Evolutionary conservation across 2,329 filamentous ascomycete species (phyloP).

Genomic region (Phyllosticta citribraziliensis): DNA sequence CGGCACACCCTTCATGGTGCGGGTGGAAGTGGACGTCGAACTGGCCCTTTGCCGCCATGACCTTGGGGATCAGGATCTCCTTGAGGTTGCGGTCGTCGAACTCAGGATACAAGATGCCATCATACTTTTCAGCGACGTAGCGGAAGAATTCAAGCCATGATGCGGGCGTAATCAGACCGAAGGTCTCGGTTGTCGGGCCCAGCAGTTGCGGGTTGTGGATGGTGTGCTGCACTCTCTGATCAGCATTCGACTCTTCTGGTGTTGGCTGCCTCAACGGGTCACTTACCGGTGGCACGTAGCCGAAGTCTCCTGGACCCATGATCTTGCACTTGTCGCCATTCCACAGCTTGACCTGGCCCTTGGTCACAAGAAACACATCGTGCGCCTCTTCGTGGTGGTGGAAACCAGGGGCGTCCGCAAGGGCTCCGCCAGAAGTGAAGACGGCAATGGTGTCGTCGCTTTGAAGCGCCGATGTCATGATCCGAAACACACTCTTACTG

Average conservation of each 20-base stretch:
- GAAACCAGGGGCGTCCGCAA: slow-evolving; percentile 38
- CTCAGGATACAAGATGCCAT: slow-evolving; percentile 42
- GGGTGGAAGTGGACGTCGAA: slow-evolving; percentile 48
- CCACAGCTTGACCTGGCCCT: slow-evolving; percentile 48
- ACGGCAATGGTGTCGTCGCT: slow-evolving; percentile 40
- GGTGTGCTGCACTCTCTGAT: slow-evolving; percentile 26
- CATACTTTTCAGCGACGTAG: slow-evolving; percentile 44
- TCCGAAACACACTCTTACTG: slow-evolving; percentile 41
- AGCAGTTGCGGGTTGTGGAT: slow-evolving; percentile 48
- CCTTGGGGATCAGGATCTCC: slow-evolving; percentile 42
- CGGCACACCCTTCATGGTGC: slow-evolving; percentile 38
- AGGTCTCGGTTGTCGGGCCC: slow-evolving; percentile 44
- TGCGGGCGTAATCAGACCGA: slow-evolving; percentile 46
- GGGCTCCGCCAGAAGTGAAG: slow-evolving; percentile 37
- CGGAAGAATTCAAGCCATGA: slow-evolving; percentile 54
- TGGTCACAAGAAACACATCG: slow-evolving; percentile 45
- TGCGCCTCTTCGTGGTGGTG: slow-evolving; percentile 46
- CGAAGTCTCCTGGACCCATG: slow-evolving; percentile 47
- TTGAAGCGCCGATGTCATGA: slow-evolving; percentile 41
- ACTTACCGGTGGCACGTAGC: slow-evolving; percentile 46
- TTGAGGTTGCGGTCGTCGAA: slow-evolving; percentile 43
- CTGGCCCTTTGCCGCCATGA: slow-evolving; percentile 44
- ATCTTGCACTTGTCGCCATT: slow-evolving; percentile 47
- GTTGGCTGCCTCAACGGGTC: not conserved
- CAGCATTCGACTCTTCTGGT: not conserved